phyloP scores from a whole-genome alignment of 345 rosid genomes.

The Viola odorata region DNA sequence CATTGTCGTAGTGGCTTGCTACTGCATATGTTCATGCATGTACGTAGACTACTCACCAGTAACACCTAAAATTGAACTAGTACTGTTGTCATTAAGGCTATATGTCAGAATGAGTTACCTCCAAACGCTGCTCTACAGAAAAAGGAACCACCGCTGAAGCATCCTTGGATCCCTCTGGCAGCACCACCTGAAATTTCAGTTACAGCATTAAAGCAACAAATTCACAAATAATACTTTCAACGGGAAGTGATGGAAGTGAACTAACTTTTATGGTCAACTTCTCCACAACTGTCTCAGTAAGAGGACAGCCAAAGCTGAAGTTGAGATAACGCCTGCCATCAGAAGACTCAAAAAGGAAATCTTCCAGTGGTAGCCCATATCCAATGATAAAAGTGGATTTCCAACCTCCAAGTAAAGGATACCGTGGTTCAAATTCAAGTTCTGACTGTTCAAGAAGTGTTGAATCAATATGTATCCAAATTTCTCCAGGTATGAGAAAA shows the following conservation, averaged over 20 bases:
- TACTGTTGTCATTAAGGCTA: background rate
- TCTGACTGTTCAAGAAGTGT: constrained; percentile 60
- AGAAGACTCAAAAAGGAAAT: constrained; percentile 79
- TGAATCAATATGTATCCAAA: constrained; percentile 9
- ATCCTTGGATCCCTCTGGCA: constrained; percentile 93
- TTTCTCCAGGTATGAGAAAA: constrained; percentile 1
- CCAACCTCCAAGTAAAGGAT: constrained; percentile 99
- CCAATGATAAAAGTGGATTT: constrained; percentile 89
- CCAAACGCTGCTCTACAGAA: constrained; percentile 68
- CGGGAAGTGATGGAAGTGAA: constrained; percentile 14
- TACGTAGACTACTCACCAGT: no score
- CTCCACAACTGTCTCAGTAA: constrained; percentile 77
- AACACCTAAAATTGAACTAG: background rate
- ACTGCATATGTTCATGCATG: no score
- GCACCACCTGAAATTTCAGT: constrained; percentile 65
- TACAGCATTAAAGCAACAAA: constrained; percentile 7
- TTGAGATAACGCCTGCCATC: constrained; percentile 92
- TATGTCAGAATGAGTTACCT: constrained; percentile 39
- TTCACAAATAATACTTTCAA: constrained; percentile 5
- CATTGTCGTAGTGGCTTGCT: no score
- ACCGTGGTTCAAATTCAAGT: constrained; percentile 91
- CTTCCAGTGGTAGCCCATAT: constrained; percentile 82
- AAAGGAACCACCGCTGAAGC: constrained; percentile 81
- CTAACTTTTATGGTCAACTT: constrained; percentile 81
- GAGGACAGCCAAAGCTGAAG: constrained; percentile 94